These are phyloP conservation scores for Citrus australasica DNA, from an alignment of 345 rosid genomes.

Conservation along the genomic window DNA sequence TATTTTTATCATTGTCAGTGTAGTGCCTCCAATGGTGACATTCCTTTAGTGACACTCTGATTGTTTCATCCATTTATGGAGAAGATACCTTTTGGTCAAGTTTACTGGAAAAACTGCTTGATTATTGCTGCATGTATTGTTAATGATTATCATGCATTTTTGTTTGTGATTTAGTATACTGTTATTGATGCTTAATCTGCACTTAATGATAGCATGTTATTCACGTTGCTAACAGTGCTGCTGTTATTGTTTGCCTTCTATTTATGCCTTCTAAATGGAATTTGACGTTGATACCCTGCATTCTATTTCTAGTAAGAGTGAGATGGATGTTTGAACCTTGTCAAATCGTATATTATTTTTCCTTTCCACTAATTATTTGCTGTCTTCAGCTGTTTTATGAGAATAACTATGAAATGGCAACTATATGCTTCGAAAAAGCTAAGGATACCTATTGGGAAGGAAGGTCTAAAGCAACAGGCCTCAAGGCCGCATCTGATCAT, in stretches of 20 bases:
- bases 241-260: neutral
- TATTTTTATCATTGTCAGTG: neutral
- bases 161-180: neutral
- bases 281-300: neutral
- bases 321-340: neutral
- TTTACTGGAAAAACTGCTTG: neutral
- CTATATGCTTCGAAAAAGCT: conserved; percentile 49
- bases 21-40: neutral
- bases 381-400: conserved; percentile 40
- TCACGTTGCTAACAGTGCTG: neutral
- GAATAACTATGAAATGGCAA: conserved; percentile 43
- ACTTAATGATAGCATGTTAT: neutral
- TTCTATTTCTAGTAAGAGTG: neutral
- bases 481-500: conserved; percentile 36
- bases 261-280: neutral
- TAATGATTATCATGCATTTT: neutral
- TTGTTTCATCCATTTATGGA: neutral
- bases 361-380: neutral
- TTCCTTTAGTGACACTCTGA: neutral
- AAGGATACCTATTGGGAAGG: conserved; percentile 35
- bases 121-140: neutral
- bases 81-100: neutral
- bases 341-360: neutral
- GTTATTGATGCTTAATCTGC: neutral
- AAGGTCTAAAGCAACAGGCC: conserved; percentile 42